A percentile compares a stretch with the other conserved stretches of the same genome.
phyloP scores from a whole-genome alignment of 1,139 yeast species.

The Hanseniaspora sp. region DNA sequence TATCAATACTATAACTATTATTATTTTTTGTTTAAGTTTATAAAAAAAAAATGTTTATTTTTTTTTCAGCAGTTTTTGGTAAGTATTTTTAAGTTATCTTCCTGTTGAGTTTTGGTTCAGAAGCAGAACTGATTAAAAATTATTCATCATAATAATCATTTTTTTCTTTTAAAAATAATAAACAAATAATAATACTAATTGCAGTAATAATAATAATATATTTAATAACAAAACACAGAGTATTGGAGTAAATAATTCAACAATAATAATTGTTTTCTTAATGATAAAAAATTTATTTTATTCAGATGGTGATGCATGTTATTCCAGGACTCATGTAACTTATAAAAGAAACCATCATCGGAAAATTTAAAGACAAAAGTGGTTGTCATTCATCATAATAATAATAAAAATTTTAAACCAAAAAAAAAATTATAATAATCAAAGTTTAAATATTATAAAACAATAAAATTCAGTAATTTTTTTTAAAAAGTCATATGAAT shows the following conservation, averaged over 20 bases:
- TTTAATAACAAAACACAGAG: neutral
- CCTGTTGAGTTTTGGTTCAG: conserved; percentile 52
- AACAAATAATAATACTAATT: neutral
- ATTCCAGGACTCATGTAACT: conserved; percentile 42
- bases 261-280: neutral
- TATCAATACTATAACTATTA: neutral
- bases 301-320: conserved; percentile 94
- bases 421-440: too few relatives aligned
- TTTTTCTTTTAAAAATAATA: neutral
- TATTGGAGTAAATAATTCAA: neutral
- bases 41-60: neutral
- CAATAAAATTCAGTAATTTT: too few relatives aligned
- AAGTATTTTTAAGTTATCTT: conserved; percentile 41
- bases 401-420: conserved; percentile 25
- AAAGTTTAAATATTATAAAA: too few relatives aligned
- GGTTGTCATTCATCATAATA: conserved; percentile 31
- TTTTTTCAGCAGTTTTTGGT: conserved; percentile 14
- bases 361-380: conserved; percentile 17
- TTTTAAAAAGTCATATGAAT: neutral
- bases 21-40: neutral
- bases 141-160: conserved; percentile 44
- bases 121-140: conserved; percentile 65
- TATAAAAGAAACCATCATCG: conserved; percentile 17
- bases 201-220: neutral
- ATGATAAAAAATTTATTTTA: conserved; percentile 6